A percentile compares a stretch with the other conserved stretches of the same genome.
phyloP scores from a whole-genome alignment of 2,329 filamentous ascomycete species.

The Teratosphaeria gauchensis region DNA sequence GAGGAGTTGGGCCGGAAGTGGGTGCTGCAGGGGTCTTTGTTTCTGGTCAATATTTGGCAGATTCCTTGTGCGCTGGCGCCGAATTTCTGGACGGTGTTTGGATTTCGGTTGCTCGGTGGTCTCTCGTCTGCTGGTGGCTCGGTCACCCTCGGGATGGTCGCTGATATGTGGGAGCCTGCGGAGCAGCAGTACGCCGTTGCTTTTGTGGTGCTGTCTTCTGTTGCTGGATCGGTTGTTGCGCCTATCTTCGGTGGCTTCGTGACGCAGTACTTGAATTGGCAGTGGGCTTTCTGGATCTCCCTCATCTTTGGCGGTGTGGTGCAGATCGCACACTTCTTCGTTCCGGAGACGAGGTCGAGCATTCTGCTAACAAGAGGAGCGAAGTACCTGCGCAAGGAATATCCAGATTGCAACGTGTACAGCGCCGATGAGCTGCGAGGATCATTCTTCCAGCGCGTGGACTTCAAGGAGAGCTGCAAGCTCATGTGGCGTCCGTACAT shows the following conservation, averaged over 20 bases:
- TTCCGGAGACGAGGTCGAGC: conserved; percentile 69
- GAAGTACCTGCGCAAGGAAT: conserved; percentile 52
- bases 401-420: conserved; percentile 44
- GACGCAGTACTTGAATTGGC: conserved; percentile 48
- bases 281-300: conserved; percentile 77
- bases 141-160: conserved; percentile 55
- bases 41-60: conserved; percentile 70
- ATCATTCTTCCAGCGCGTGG: conserved; percentile 21
- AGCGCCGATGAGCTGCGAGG: conserved; percentile 60
- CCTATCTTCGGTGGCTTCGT: conserved; percentile 26
- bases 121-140: conserved; percentile 49
- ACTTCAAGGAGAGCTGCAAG: conserved; percentile 31
- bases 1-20: conserved; percentile 73
- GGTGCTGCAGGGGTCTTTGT: conserved; percentile 61
- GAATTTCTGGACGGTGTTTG: conserved; percentile 34
- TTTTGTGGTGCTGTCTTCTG: conserved; percentile 36
- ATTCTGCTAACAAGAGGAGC: conserved; percentile 69
- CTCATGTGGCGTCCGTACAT: conserved; percentile 58
- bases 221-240: conserved; percentile 23
- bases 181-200: conserved; percentile 51
- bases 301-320: conserved; percentile 65
- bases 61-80: conserved; percentile 44
- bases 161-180: conserved; percentile 51
- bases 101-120: conserved; percentile 31
- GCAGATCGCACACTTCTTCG: conserved; percentile 45